phyloP scores from a whole-genome alignment of 2,329 filamentous ascomycete species.

The Trichoderma koningii region DNA sequence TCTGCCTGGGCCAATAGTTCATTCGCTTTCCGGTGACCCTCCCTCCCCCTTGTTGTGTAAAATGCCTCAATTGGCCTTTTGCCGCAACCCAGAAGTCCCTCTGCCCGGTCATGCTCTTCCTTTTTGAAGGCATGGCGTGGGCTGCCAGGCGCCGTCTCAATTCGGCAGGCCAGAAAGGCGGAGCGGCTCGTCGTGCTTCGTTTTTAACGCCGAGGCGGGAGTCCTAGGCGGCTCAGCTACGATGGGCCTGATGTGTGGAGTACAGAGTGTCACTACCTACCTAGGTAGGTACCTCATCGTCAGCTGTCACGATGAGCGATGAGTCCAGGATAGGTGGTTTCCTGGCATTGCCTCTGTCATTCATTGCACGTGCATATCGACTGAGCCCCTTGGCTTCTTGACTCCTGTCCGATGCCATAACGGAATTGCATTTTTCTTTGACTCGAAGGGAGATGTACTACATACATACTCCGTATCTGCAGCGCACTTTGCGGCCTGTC shows the following conservation, averaged over 20 bases:
- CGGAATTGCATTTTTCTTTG: slow-evolving; percentile 5
- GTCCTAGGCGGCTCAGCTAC: neutral
- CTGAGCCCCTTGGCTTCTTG: neutral
- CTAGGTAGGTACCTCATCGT: neutral
- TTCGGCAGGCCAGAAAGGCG: slow-evolving; percentile 21
- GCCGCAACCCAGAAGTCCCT: slow-evolving; percentile 7
- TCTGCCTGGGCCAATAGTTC: neutral
- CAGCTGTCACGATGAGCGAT: neutral
- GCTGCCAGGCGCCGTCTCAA: neutral
- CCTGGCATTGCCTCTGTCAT: neutral
- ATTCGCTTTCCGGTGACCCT: neutral
- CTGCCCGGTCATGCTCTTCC: neutral
- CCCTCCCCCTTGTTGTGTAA: slow-evolving; percentile 1
- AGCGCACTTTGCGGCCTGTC: neutral
- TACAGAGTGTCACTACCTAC: neutral
- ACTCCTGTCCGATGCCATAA: neutral
- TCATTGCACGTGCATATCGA: neutral
- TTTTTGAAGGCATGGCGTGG: neutral
- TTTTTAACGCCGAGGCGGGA: slow-evolving; percentile 19
- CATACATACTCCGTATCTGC: slow-evolving; percentile 10
- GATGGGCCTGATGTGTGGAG: neutral
- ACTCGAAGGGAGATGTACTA: neutral
- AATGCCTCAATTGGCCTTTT: slow-evolving; percentile 21
- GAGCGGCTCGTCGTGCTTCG: slow-evolving; percentile 7
- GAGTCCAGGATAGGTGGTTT: too few species aligned